Percentiles rank a stretch among this genome's conserved stretches.
These are phyloP conservation scores for Stagonosporopsis tanaceti DNA, from an alignment of 2,329 filamentous ascomycete genomes.

Conservation along the genomic window DNA sequence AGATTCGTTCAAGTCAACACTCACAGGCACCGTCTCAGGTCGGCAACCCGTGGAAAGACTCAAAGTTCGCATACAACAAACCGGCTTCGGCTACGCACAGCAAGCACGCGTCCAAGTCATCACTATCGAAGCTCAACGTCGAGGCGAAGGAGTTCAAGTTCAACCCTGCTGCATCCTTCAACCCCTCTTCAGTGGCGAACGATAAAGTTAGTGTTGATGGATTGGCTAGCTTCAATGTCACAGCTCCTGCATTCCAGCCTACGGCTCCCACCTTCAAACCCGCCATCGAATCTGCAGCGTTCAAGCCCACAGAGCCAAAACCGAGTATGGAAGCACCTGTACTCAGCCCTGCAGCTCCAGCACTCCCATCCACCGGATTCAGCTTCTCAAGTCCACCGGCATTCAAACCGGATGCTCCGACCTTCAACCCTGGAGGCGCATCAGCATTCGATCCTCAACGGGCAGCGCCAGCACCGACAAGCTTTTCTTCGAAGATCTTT, in stretches of 20 bases:
- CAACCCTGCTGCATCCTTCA: conserved; percentile 63
- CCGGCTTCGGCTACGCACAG: conserved; percentile 45
- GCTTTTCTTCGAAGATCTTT: conserved; percentile 47
- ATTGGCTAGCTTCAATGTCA: conserved; percentile 68
- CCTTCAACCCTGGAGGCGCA: conserved; percentile 63
- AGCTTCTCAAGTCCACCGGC: conserved; percentile 35
- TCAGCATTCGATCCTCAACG: conserved; percentile 36
- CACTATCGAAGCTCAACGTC: conserved; percentile 82
- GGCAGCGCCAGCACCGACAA: conserved; percentile 33
- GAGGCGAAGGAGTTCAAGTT: conserved; percentile 88
- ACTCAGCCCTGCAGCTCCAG: conserved; percentile 26
- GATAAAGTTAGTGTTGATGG: conserved; percentile 45
- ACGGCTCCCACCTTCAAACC: conserved; percentile 44
- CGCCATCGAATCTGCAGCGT: conserved; percentile 3
- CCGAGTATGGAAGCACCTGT: conserved; percentile 17
- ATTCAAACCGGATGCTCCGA: conserved; percentile 71
- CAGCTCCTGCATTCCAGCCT: conserved; percentile 69
- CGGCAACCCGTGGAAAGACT: conserved; percentile 48
- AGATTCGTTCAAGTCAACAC: conserved; percentile 42
- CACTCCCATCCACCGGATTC: conserved; percentile 31
- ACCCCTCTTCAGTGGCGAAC: conserved; percentile 55
- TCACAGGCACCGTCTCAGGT: conserved; percentile 48
- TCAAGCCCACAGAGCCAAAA: conserved; percentile 17
- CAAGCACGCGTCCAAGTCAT: conserved; percentile 74
- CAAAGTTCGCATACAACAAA: conserved; percentile 46